Evolutionary conservation across 257 asterid genomes (phyloP), one percentile per base, ranked within the genome.

Genomic region (Petunia axillaris): DNA sequence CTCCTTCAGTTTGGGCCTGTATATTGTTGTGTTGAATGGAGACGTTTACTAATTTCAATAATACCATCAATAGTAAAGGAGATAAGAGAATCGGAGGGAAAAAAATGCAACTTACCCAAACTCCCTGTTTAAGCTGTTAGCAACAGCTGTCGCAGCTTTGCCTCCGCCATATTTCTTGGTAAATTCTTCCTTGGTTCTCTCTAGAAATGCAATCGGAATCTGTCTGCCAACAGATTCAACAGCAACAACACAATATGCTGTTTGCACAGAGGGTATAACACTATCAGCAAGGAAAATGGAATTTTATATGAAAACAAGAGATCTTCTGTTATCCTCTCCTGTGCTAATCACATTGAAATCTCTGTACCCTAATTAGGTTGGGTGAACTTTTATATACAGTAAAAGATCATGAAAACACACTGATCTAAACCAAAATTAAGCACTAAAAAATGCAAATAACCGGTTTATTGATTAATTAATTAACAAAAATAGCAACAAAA

Each of bases 211-310:
- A 75, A 94, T 90, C 16, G 98, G 98, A 59, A 91, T 80, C 89
- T 94, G 97, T 78, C 98, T 89, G 71, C 98, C 97, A 85, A 88
- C 92, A 81, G 98, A 93, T 85, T 94, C 98, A 80, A 91, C 92
- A 80, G 98, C 98, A 82, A 94, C 98, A 77, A 94, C 93, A 87
- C 98, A 94, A 76, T 89, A 94, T 77, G 98, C 97, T 94, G 92
- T 74, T 83, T 70, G 35, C 11, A 71, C 77, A 50, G 62, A 71
- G 13, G 25, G 35, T 50, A 71, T 35, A 71, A 71, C 77, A 71
- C 48, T 35, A 44, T 71, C 77, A 71, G 77, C 35, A 50, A 48
- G 60, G 50, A 71, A 71, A 71, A 50, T 25, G 44, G 76, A 68
- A 68, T 3, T 43, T 44, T 16, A 16, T 40, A 16, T n/a, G 15